Conservation (phyloP, 108 stramenopile species). For the Mayamaea pseudoterrestris region DNA sequence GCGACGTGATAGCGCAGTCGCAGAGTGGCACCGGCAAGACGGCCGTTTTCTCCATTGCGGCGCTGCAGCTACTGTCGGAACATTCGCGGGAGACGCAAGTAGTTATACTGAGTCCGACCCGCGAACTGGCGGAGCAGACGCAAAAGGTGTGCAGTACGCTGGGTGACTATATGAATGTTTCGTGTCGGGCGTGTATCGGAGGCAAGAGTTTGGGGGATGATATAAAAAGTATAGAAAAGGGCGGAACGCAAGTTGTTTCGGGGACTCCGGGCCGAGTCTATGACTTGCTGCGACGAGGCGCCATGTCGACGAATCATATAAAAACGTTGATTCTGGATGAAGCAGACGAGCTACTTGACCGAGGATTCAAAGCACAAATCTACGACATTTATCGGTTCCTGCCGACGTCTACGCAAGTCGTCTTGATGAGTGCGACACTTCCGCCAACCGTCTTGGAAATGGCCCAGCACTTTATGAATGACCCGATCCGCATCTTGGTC, state of each 20-base stretch:
- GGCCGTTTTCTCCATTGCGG: constrained; percentile 93
- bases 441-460: constrained; percentile 93
- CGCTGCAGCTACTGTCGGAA: constrained; percentile 75
- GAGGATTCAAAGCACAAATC: constrained; percentile 99
- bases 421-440: constrained; percentile 91
- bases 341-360: constrained; percentile 97
- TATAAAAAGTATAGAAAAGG: constrained; percentile 79
- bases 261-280: constrained; percentile 98
- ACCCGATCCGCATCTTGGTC: constrained; percentile 92
- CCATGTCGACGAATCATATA: constrained; percentile 63
- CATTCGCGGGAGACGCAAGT: constrained; percentile 75
- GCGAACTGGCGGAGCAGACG: constrained; percentile 97
- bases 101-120: constrained; percentile 89
- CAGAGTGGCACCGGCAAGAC: constrained; percentile 87
- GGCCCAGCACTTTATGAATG: constrained; percentile 97
- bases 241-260: constrained; percentile 87
- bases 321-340: constrained; percentile 95
- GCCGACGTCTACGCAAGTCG: constrained; percentile 88
- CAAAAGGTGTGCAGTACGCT: constrained; percentile 84
- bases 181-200: constrained; percentile 95
- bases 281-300: constrained; percentile 91
- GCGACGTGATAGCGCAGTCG: constrained; percentile 96
- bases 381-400: constrained; percentile 97
- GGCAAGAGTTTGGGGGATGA: constrained; percentile 93
- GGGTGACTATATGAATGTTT: constrained; percentile 97